phyloP scores from a whole-genome alignment of 108 stramenopile genomes.

The Skeletonema tropicum region DNA sequence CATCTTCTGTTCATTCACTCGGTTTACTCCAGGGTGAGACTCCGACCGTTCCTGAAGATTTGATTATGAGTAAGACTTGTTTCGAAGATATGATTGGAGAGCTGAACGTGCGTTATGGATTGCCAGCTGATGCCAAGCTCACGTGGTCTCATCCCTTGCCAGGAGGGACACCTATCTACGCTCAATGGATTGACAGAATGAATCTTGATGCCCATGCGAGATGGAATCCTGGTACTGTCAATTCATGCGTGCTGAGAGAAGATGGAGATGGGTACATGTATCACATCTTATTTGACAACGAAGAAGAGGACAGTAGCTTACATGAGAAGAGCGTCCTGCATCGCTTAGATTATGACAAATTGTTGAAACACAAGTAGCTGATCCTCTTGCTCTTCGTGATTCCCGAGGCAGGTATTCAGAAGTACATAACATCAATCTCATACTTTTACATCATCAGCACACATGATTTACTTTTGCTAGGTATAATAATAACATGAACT shows the following conservation, averaged over 20 bases:
- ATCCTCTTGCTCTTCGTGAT: too few species aligned
- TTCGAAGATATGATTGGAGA: constrained; percentile 21
- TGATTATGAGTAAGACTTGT: constrained; percentile 10
- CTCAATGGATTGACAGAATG: constrained; percentile 24
- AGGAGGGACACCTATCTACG: constrained; percentile 20
- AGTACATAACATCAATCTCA: too few species aligned
- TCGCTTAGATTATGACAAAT: constrained; percentile 35
- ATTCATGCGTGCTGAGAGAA: not conserved
- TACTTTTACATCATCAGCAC: not conserved
- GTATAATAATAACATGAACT: too few species aligned
- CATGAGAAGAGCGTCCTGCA: constrained; percentile 10
- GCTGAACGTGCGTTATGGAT: constrained; percentile 8
- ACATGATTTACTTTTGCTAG: too few species aligned
- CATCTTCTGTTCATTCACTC: not conserved
- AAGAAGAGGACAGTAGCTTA: constrained; percentile 13
- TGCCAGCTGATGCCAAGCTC: not conserved
- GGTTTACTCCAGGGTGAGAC: constrained; percentile 1
- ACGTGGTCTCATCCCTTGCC: constrained; percentile 1
- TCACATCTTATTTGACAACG: constrained; percentile 40
- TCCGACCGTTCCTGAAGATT: constrained; percentile 23
- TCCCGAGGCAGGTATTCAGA: too few species aligned
- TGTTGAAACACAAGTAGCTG: not conserved
- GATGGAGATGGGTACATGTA: constrained; percentile 15
- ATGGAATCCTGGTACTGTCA: constrained; percentile 27
- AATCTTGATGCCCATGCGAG: constrained; percentile 15